phyloP scores from a whole-genome alignment of 495 filamentous ascomycete genomes.

The Bombardia bombarda region DNA sequence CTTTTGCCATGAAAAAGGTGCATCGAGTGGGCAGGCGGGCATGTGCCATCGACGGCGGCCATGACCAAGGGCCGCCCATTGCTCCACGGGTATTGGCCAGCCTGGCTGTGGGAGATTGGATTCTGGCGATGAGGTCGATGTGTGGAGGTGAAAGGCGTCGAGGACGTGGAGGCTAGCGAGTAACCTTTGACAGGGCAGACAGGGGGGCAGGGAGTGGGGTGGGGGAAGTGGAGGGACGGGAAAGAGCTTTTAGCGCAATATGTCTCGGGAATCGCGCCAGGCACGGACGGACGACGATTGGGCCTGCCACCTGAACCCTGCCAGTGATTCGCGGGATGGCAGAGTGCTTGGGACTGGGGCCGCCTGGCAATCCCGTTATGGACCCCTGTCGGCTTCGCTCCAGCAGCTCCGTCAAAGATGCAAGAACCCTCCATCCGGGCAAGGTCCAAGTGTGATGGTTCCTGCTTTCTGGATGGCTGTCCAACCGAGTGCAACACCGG shows the following conservation, averaged over 20 bases:
- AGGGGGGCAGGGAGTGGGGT: neutral
- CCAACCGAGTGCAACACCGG: too few relatives aligned
- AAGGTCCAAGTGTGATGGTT: too few relatives aligned
- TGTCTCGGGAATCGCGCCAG: neutral
- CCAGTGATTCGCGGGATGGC: too few relatives aligned
- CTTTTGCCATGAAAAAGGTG: too few relatives aligned
- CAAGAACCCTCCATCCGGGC: too few relatives aligned
- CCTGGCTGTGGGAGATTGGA: neutral
- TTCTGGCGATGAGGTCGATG: neutral
- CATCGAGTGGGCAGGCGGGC: neutral
- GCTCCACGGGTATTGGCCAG: neutral
- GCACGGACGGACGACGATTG: neutral
- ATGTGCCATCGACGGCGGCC: neutral
- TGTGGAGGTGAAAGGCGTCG: slow-evolving; percentile 3
- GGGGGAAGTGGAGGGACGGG: too few relatives aligned
- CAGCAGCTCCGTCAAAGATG: too few relatives aligned
- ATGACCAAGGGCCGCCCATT: neutral
- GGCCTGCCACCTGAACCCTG: too few relatives aligned
- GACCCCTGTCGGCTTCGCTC: too few relatives aligned
- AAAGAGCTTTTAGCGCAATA: neutral
- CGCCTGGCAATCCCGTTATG: too few relatives aligned
- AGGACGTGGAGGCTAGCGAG: slow-evolving; percentile 1
- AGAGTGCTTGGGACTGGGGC: too few relatives aligned
- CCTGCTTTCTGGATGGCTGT: too few relatives aligned
- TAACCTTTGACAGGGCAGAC: neutral